phyloP scores from a whole-genome alignment of 1,284 basidiomycete genomes.

The Rhodotorula sp. region DNA sequence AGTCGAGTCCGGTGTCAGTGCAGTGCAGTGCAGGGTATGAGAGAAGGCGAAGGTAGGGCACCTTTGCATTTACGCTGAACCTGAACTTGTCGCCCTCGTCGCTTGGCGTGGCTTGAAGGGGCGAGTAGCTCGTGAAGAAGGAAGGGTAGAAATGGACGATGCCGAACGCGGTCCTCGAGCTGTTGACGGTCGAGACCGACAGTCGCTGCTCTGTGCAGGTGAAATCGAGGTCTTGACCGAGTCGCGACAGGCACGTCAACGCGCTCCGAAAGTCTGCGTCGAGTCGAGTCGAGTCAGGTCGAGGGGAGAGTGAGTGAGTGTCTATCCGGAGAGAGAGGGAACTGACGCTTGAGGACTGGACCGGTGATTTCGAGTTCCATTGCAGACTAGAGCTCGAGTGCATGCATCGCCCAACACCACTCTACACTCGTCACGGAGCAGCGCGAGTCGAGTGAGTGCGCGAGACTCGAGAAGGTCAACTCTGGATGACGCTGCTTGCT shows the following conservation, averaged over 20 bases:
- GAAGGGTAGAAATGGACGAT: slow-evolving; percentile 36
- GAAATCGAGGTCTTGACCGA: slow-evolving; percentile 42
- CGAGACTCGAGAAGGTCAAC: neutral
- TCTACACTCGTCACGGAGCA: no score
- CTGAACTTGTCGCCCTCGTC: slow-evolving; percentile 1
- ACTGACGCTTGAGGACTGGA: slow-evolving; percentile 15
- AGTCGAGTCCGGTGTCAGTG: no score
- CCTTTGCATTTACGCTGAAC: slow-evolving; percentile 30
- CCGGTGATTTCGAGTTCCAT: slow-evolving; percentile 23
- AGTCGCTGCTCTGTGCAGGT: slow-evolving; percentile 14
- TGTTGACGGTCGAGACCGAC: slow-evolving; percentile 42
- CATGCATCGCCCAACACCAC: no score
- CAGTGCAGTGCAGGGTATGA: no score
- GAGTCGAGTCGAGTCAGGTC: no score
- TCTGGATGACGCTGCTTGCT: neutral
- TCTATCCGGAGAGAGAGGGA: neutral
- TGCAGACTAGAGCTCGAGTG: neutral
- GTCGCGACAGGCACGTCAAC: slow-evolving; percentile 36
- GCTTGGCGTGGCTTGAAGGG: neutral
- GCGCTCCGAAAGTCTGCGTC: slow-evolving; percentile 39
- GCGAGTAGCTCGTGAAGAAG: slow-evolving; percentile 39
- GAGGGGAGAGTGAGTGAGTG: no score
- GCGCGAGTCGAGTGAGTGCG: no score
- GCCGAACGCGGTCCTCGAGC: slow-evolving; percentile 42
- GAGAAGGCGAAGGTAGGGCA: no score